A percentile compares a stretch with the other conserved stretches of the same genome.
These are phyloP conservation scores for Hansenula sp. DNA, from an alignment of 1,139 yeast species.

Conservation along the genomic window DNA sequence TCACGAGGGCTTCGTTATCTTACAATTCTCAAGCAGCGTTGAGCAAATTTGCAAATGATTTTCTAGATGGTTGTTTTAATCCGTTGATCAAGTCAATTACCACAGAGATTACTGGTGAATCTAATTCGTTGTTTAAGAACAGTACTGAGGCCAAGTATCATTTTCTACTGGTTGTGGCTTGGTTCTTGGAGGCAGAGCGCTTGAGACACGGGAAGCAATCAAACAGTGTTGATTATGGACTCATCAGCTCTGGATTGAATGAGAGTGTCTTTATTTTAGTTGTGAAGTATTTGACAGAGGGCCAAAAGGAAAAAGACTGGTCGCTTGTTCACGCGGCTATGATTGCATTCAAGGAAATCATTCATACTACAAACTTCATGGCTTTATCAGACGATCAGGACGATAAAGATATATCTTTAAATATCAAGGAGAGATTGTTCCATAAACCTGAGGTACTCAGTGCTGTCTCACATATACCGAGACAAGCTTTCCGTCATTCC, in stretches of 20 bases:
- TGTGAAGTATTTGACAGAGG: conserved; percentile 50
- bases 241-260: conserved; percentile 64
- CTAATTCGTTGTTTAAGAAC: conserved; percentile 26
- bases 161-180: conserved; percentile 61
- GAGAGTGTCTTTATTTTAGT: conserved; percentile 64
- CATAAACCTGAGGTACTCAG: conserved; percentile 63
- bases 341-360: conserved; percentile 63
- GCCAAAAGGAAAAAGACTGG: conserved; percentile 47
- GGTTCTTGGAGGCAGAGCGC: conserved; percentile 58
- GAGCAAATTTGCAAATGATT: conserved; percentile 47
- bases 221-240: conserved; percentile 43
- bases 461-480: conserved; percentile 57
- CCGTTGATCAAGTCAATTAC: conserved; percentile 53
- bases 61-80: conserved; percentile 76
- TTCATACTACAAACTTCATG: conserved; percentile 52
- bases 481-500: conserved; percentile 62
- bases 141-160: conserved; percentile 29
- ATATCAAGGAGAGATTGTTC: conserved; percentile 53
- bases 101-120: conserved; percentile 42
- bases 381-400: conserved; percentile 34
- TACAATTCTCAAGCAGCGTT: conserved; percentile 33
- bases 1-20: conserved; percentile 28
- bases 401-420: conserved; percentile 45
- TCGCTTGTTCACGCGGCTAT: conserved; percentile 67
- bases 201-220: conserved; percentile 20